A percentile compares a stretch with the other conserved stretches of the same genome.
phyloP scores from a whole-genome alignment of 306 rosid genomes.

The Acacia melanoxylon region DNA sequence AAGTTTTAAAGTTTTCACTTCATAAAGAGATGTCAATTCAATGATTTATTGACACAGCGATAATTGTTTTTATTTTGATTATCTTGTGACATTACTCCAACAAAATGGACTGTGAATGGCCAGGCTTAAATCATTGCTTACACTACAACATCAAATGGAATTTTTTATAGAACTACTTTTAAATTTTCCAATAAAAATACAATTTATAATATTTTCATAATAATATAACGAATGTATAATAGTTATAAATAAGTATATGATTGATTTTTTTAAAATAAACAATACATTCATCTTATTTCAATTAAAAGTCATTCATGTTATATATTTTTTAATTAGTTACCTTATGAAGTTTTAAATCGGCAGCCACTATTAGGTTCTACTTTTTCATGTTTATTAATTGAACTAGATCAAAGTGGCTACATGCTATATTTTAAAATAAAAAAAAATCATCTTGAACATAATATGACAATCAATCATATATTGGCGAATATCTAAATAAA shows the following conservation, averaged over 20 bases:
- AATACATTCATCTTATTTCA: neutral
- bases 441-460: neutral
- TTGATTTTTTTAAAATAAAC: neutral
- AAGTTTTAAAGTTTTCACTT: neutral
- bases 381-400: neutral
- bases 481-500: neutral
- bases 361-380: neutral
- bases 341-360: neutral
- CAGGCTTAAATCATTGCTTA: neutral
- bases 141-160: neutral
- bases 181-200: neutral
- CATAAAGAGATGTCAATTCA: neutral
- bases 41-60: neutral
- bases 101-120: slow-evolving; percentile 24
- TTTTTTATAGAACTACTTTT: neutral
- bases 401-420: neutral
- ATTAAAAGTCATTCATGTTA: neutral
- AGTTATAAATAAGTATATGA: neutral
- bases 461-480: neutral
- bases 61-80: neutral
- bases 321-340: neutral
- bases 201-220: neutral
- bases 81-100: neutral
- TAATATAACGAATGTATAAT: neutral
- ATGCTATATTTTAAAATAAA: neutral